Base-by-base conservation (phyloP, 345 rosid genomes). In the Populus simonii region DNA sequence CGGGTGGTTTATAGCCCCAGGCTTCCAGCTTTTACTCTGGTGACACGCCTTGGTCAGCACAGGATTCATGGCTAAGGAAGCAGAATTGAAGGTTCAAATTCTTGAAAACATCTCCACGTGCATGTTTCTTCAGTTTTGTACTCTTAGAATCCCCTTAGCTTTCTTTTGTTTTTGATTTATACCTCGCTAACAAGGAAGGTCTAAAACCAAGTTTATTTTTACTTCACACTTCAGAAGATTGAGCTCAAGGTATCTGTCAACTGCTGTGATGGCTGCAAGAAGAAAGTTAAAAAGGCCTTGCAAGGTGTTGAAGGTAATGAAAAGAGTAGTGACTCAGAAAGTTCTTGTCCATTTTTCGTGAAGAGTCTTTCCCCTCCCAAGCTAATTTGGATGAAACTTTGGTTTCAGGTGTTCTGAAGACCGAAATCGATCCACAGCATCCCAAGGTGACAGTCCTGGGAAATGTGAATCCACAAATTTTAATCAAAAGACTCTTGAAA, bases 221-320 rank as follows among this genome's bases (percentile, higher is more conserved):
- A 23, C 35, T 25, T 35, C 31, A 74, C 23, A 74, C 23, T 82
- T 65, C 89, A 90, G 93, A 88, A 85, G 87, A 83, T 87, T 68
- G 90, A 90, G 68, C 74, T 90, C 80, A 90, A 82, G 80, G 93
- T 88, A 13, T 76, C 84, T 43, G 86, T 88, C 22, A 83, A 81
- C 81, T 90, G 93, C 85, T 90, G 93, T 29, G 93, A 88, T 63
- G 93, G 91, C 27, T 90, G 93, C 87, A 90, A 88, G 85, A 88
- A 79, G 84, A 90, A 87, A 75, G 93, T 90, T 23, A 90, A 80
- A 81, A 90, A 88, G 86, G 77, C 72, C 4, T 73, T 90, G 57
- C 90, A 71, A 69, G 69, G 82, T 1, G 73, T 88, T 31, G 90
- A 90, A 85, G 93, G 93, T 89, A 84, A 75, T 12, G 16, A 74